Base-by-base conservation (phyloP, 768 basidiomycete genomes). In the Suillus subaureus region DNA sequence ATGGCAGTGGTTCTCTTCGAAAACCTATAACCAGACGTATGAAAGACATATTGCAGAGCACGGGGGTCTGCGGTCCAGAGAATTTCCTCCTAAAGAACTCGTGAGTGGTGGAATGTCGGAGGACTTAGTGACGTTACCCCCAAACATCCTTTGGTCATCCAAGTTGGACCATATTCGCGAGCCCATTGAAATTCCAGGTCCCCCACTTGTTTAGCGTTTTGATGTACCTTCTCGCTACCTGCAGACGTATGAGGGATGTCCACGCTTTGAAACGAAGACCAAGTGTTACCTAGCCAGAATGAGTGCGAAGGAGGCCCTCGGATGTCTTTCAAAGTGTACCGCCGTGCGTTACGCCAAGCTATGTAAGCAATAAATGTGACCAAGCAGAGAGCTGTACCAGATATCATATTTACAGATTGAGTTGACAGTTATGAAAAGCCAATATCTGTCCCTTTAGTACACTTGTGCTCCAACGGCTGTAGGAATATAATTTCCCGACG, bases 121-220 rank as follows among this genome's bases (percentile, higher is more conserved):
- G 18, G 45, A n/a, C 18, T 11, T 40, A 16, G 64, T 57, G 49
- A 71, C 3, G 1, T 42, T 60, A 60, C 70, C 16, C 70, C 69
- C 3, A 63, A 55, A 57, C 64, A 65, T 47, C 62, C 64, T 52
- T 60, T 66, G 4, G 52, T 64, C 45, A 68, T 68, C 68, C 71
- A 74, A 7, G 72, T 73, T 9, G 61, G 63, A 13, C 77, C 77
- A 28, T 73, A 78, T 61, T 70, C 67, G 13, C 67, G 67, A 52
- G 67, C 66, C 74, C 74, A 77, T 23, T 63, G 37, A 61, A 74
- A 74, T 26, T 75, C 74, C 7, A 73, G 55, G 51, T 78, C 77
- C 42, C 77, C 77, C 7, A 75, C 71, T 47, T 77, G 68, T 28
- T 69, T 62, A 28, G 76, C 70, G 28, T 65, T 58, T 33, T 64